Base-by-base conservation (phyloP, 768 basidiomycete genomes). In the Rhizopogon vinicolor region DNA sequence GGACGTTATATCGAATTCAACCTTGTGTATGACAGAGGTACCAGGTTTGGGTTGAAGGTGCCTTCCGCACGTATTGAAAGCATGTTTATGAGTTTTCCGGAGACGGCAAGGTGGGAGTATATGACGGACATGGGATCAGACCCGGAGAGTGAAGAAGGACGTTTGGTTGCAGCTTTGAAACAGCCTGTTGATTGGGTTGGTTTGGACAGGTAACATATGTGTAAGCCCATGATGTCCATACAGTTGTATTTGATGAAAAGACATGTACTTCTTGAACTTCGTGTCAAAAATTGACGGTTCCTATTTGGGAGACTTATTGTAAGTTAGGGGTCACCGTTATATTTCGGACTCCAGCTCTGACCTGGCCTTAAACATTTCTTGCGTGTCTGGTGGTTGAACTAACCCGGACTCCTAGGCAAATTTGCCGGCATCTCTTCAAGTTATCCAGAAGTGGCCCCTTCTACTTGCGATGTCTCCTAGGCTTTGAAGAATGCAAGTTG, bases 1-100 rank as follows among this genome's bases (percentile, higher is more conserved):
- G 95, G 95, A 1, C 80, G 95, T 58, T 96, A 97, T 65, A 95
- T 96, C 51, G 96, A 99, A 69, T 99, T 94, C 73, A 94, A 94
- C 68, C 69, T 95, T 58, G 84, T 93, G 10, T 84, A 87, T 60
- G 92, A 94, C 64, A 78, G 91, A 43, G 92, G 92, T 1, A 94
- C 91, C 25, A 93, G 89, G 66, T 95, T 92, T 61, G 91, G 91
- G 6, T 72, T 93, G 57, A 82, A 80, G 73, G 90, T 89, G 3
- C 92, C 91, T 25, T 89, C 89, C 18, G 89, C 91, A 10, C 76
- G 93, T 60, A 87, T 94, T 18, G 93, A 95, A 74, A 91, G 89
- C 68, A 91, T 94, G 53, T 68, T 93, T 40, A 93, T 93, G 91
- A 91, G 86, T 68, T 70, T 95, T 51, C 93, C 93, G 0, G 86